These are phyloP conservation scores for Gnomoniopsis sp. DNA, from an alignment of 2,329 filamentous ascomycete genomes.

Conservation along the genomic window DNA sequence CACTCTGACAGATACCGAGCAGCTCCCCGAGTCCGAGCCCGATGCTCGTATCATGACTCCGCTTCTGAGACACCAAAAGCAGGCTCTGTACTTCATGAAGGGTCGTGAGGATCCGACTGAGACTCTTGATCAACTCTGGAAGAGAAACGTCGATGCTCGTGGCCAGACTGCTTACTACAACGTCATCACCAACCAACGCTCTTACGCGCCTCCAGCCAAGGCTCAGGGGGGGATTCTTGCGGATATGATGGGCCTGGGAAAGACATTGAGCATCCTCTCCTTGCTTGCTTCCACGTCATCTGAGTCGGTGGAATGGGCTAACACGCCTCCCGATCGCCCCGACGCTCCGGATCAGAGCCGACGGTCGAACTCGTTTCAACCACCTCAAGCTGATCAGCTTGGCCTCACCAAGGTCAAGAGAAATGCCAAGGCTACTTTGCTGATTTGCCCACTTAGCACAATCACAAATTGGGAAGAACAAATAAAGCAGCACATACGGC, in stretches of 20 bases:
- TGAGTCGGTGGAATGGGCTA: constrained; percentile 61
- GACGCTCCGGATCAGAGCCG: constrained; percentile 34
- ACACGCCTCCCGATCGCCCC: constrained; percentile 48
- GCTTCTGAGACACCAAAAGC: constrained; percentile 82
- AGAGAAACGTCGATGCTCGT: constrained; percentile 46
- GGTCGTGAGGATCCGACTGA: constrained; percentile 68
- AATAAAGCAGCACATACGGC: constrained; percentile 74
- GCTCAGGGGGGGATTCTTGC: constrained; percentile 72
- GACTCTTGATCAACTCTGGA: constrained; percentile 71
- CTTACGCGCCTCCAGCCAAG: constrained; percentile 58
- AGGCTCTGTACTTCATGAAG: constrained; percentile 83
- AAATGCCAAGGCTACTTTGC: constrained; percentile 76
- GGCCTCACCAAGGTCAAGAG: constrained; percentile 50
- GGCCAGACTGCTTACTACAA: constrained; percentile 70
- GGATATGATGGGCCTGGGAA: constrained; percentile 88
- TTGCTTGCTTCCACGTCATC: constrained; percentile 65
- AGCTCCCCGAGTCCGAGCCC: constrained; percentile 71
- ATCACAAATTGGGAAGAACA: constrained; percentile 95
- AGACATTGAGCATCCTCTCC: constrained; percentile 81
- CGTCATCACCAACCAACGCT: constrained; percentile 74
- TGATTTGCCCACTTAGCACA: constrained; percentile 87
- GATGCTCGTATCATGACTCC: constrained; percentile 59
- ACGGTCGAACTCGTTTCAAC: constrained; percentile 30
- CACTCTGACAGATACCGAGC: constrained; percentile 70
- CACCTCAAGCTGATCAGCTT: constrained; percentile 40